These are phyloP conservation scores for Botryotinia calthae DNA, from an alignment of 2,329 filamentous ascomycete genomes.

Conservation along the genomic window DNA sequence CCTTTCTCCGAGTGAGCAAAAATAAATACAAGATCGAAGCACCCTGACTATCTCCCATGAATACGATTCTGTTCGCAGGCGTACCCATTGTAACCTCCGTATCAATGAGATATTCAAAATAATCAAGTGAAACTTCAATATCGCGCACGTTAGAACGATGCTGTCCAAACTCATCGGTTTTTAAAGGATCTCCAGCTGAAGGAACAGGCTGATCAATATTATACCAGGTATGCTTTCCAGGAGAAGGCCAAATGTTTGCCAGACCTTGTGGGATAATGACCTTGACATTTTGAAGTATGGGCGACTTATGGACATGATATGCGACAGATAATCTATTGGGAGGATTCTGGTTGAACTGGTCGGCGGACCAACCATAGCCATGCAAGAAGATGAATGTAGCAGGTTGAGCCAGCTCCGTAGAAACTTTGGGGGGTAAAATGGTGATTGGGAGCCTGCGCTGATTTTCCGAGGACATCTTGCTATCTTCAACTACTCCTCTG, in stretches of 20 bases:
- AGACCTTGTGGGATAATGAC: constrained; percentile 23
- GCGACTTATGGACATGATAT: constrained; percentile 23
- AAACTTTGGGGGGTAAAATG: constrained; percentile 18
- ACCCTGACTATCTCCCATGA: constrained; percentile 26
- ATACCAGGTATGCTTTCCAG: constrained; percentile 22
- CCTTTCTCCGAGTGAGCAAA: constrained; percentile 19
- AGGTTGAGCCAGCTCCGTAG: background rate
- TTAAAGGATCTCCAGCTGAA: constrained; percentile 5
- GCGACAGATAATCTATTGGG: constrained; percentile 21
- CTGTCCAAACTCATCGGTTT: constrained; percentile 12
- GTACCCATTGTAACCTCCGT: constrained; percentile 18
- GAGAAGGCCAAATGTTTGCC: constrained; percentile 13
- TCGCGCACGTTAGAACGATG: constrained; percentile 20
- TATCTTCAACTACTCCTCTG: background rate
- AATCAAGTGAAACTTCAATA: constrained; percentile 23
- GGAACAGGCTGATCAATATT: constrained; percentile 23
- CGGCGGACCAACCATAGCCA: constrained; percentile 21
- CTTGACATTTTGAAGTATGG: constrained; percentile 23
- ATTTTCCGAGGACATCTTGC: constrained; percentile 2
- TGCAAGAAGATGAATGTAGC: constrained; percentile 26
- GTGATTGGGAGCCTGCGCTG: constrained; percentile 18
- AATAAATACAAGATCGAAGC: constrained; percentile 21
- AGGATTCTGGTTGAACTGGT: constrained; percentile 18
- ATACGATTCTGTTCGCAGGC: constrained; percentile 19
- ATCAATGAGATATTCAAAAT: constrained; percentile 22